Percentiles rank a stretch among this genome's conserved stretches.
Conservation (phyloP, 2,329 filamentous ascomycete genomes). For the Scleromitrula shiraiana region DNA sequence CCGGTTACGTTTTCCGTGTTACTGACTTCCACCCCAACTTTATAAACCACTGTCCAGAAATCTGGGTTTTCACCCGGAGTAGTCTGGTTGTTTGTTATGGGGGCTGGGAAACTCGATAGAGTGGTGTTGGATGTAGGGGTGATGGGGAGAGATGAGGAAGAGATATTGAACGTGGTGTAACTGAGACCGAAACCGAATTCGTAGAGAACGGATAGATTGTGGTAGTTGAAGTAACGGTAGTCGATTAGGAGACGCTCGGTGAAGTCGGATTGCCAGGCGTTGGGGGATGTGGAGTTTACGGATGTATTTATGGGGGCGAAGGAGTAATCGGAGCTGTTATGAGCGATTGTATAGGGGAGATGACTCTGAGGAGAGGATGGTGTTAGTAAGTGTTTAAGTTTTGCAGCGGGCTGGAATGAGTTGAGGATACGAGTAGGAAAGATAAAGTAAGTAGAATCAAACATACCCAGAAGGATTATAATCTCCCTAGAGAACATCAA, state of each 20-base stretch:
- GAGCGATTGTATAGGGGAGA: conserved; percentile 62
- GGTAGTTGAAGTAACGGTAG: conserved; percentile 42
- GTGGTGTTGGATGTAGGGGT: conserved; percentile 26
- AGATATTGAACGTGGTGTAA: conserved; percentile 63
- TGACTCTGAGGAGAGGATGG: not conserved
- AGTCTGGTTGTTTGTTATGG: conserved; percentile 29
- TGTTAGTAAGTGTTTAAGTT: too few relatives aligned
- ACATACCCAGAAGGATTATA: conserved; percentile 40
- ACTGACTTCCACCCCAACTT: conserved; percentile 38
- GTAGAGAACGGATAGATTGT: conserved; percentile 31
- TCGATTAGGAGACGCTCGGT: conserved; percentile 44
- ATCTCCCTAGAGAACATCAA: conserved; percentile 52
- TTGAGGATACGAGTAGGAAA: not conserved
- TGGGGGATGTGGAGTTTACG: conserved; percentile 30
- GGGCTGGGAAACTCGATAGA: conserved; percentile 25
- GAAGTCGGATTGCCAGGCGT: conserved; percentile 33
- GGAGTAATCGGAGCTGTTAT: conserved; percentile 44
- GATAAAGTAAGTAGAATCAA: not conserved
- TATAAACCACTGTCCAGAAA: conserved; percentile 45
- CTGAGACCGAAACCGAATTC: conserved; percentile 48
- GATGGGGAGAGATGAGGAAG: conserved; percentile 29
- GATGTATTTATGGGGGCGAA: conserved; percentile 33
- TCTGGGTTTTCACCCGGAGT: conserved; percentile 46
- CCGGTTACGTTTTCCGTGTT: conserved; percentile 40
- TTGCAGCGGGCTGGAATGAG: too few relatives aligned